Base-by-base conservation (phyloP, 768 basidiomycete species). In the Suillus alpinus region DNA sequence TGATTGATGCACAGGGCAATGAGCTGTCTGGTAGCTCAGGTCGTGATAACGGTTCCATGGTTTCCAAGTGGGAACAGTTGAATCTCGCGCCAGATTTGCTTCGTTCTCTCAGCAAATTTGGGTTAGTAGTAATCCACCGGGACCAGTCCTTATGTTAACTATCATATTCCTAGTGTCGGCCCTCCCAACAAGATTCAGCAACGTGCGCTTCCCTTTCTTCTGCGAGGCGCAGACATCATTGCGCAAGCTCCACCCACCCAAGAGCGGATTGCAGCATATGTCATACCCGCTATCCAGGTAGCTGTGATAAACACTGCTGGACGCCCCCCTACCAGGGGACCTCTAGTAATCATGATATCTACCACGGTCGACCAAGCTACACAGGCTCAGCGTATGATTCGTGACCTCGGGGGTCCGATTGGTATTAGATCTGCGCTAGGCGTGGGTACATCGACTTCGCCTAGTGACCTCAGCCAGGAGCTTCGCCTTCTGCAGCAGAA, bases 161-260 rank as follows among this genome's bases (percentile, higher is more conserved):
- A 51, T 32, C 32, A 59, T 32, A 47, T n/a, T 49, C 6, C 29
- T 68, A 95, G 95, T 44, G 89, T 98, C 63, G 95, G 96, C 0
- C 97, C 97, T 2, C 97, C 97, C 6, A 98, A 98, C 75, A 99
- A 99, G 80, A 97, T 99, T 65, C 97, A 98, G 75, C 94, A 96
- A 70, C 86, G 96, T 52, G 95, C 97, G 49, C 79, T 99, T 55
- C 97, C 97, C 7, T 98, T 98, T 78, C 85, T 99, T 61, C 81
- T 98, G 37, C 86, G 90, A 56, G 95, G 94, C 8, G 86, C 94
- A 40, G 97, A 99, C 68, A 98, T 98, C 69, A 98, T 99, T 68
- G 95, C 96, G 9, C 97, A 99, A 76, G 97, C 96, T 10, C 97
- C 97, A 51, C 95, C 97, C 0, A 98, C 97, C 0, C 96, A 98